phyloP scores from a whole-genome alignment of 148 eudicot genomes.

The Cornus controversa region DNA sequence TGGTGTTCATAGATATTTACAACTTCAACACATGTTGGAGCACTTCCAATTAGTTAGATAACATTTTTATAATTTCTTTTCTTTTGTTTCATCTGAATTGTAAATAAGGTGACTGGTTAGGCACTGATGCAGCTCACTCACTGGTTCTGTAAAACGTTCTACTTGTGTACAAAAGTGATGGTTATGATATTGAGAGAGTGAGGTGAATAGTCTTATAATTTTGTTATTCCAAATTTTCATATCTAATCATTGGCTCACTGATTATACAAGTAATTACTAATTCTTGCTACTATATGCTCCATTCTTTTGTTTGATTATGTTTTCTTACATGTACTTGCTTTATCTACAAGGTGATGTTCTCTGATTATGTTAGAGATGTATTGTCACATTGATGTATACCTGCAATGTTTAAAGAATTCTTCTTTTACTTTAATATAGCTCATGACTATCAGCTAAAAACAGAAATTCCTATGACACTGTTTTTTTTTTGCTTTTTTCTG shows the following conservation, averaged over 20 bases:
- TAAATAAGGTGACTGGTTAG: background rate
- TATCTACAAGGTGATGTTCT: no score
- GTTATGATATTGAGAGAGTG: no score
- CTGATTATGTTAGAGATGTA: slow-evolving; percentile 11
- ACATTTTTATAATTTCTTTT: no score
- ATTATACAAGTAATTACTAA: background rate
- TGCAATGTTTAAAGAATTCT: background rate
- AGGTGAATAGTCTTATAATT: background rate
- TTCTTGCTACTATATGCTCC: slow-evolving; percentile 8
- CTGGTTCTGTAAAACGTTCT: background rate
- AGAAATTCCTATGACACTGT: background rate
- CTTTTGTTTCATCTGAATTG: no score
- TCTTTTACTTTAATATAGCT: background rate
- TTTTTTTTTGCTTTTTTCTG: background rate
- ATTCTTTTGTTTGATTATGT: slow-evolving; percentile 10
- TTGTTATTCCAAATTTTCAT: background rate
- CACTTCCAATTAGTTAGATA: no score
- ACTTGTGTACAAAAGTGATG: background rate
- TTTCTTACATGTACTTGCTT: no score
- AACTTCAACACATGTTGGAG: no score
- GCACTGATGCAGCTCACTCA: background rate
- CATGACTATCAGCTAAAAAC: background rate
- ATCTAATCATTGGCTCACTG: background rate
- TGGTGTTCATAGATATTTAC: no score
- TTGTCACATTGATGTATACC: background rate